Evolutionary conservation across 129 eudicot genomes (phyloP).

Genomic region (Gnaphalium uliginosum): DNA sequence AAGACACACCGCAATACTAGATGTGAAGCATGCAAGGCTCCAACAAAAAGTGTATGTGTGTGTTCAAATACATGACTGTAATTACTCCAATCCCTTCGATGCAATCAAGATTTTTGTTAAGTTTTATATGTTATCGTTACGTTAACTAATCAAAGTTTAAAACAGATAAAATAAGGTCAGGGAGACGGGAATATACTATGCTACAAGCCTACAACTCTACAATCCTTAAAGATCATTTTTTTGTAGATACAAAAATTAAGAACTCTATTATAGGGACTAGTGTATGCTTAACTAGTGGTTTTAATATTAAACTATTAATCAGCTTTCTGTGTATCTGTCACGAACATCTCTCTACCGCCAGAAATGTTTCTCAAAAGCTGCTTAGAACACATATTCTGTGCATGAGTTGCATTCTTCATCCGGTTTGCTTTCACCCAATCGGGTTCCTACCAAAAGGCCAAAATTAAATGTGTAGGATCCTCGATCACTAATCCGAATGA

Average conservation of each 20-base stretch:
- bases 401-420: conserved; percentile 79
- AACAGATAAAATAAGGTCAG: conserved; percentile 12
- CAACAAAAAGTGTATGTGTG: conserved; percentile 3
- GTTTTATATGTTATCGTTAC: not conserved
- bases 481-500: not conserved
- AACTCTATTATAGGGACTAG: conserved; percentile 5
- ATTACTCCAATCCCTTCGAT: not conserved
- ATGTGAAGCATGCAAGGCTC: not conserved
- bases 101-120: conserved; percentile 21
- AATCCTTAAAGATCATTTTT: not conserved
- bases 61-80: conserved; percentile 1
- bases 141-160: not conserved
- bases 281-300: conserved; percentile 1
- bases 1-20: not conserved
- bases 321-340: conserved; percentile 2
- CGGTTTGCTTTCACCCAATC: conserved; percentile 95
- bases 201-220: conserved; percentile 15
- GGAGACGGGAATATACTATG: not conserved
- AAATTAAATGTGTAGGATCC: not conserved
- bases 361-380: conserved; percentile 80
- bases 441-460: conserved; percentile 60
- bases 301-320: conserved; percentile 14
- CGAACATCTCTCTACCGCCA: conserved; percentile 37
- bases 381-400: conserved; percentile 78
- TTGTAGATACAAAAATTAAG: conserved; percentile 17